Conservation (phyloP, 2,329 filamentous ascomycete species). For the Ceratocystis albifundus region DNA sequence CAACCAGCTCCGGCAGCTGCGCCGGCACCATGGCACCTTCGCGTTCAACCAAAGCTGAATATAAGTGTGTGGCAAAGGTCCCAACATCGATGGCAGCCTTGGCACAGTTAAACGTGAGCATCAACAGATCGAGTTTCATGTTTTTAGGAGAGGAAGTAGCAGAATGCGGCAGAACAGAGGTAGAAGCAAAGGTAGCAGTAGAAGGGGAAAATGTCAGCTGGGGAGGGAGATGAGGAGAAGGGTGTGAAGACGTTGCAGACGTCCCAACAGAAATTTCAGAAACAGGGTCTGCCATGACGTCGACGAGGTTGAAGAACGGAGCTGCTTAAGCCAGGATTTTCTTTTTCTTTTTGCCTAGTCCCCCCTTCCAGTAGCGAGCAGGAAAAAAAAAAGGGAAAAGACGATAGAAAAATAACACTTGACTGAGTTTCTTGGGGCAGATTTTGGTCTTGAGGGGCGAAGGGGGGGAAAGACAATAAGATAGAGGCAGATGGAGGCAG, state of each 20-base stretch:
- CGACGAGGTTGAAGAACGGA: not conserved
- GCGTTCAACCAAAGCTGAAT: conserved; percentile 44
- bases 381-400: conserved; percentile 22
- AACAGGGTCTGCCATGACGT: conserved; percentile 12
- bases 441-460: too few species aligned
- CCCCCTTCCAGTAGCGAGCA: not conserved
- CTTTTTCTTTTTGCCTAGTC: not conserved
- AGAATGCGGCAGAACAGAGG: not conserved
- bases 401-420: too few species aligned
- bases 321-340: not conserved
- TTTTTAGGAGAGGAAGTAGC: conserved; percentile 12
- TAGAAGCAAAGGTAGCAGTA: not conserved
- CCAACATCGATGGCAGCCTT: conserved; percentile 57
- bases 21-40: conserved; percentile 32
- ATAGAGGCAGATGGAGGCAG: not conserved
- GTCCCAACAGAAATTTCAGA: conserved; percentile 5
- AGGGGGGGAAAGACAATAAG: not conserved
- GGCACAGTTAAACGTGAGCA: conserved; percentile 84
- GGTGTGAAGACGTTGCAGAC: not conserved
- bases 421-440: too few species aligned
- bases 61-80: conserved; percentile 60
- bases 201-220: not conserved
- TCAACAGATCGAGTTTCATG: conserved; percentile 51
- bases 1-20: conserved; percentile 43
- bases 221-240: not conserved